Conservation (phyloP, 139 green algal genomes). For the Chlorella sorokiniana region DNA sequence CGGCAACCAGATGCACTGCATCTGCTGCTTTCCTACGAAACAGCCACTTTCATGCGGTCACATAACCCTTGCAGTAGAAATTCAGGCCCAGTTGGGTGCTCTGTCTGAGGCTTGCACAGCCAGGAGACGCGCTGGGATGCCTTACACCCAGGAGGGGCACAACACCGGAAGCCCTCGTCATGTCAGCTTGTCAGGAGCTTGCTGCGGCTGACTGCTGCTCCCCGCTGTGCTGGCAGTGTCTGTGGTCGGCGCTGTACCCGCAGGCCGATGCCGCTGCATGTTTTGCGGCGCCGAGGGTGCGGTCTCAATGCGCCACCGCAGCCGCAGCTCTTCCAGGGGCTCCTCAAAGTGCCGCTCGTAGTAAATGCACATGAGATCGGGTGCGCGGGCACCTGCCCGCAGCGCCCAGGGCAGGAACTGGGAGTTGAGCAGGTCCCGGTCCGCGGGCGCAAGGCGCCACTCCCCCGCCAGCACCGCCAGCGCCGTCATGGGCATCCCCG, state of each 20-base stretch:
- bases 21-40: too few relatives aligned
- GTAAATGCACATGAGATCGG: conserved; percentile 88
- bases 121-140: too few relatives aligned
- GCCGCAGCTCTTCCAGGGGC: conserved; percentile 68
- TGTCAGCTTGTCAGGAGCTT: too few relatives aligned
- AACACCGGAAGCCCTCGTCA: too few relatives aligned
- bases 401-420: conserved; percentile 88
- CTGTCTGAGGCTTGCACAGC: too few relatives aligned
- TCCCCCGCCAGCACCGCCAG: conserved; percentile 82
- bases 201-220: too few relatives aligned
- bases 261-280: neutral
- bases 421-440: conserved; percentile 64
- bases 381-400: conserved; percentile 66
- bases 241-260: neutral
- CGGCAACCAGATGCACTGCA: too few relatives aligned
- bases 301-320: conserved; percentile 66
- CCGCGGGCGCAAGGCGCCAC: conserved; percentile 60
- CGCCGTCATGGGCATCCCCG: conserved; percentile 91
- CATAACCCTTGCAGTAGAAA: neutral
- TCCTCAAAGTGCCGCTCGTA: conserved; percentile 81
- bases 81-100: too few relatives aligned
- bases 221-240: neutral
- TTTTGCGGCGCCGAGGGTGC: conserved; percentile 56
- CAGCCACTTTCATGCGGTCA: neutral
- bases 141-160: too few relatives aligned